Evolutionary conservation across 331 rosid genomes (phyloP).

Genomic region (Ulmus americana): DNA sequence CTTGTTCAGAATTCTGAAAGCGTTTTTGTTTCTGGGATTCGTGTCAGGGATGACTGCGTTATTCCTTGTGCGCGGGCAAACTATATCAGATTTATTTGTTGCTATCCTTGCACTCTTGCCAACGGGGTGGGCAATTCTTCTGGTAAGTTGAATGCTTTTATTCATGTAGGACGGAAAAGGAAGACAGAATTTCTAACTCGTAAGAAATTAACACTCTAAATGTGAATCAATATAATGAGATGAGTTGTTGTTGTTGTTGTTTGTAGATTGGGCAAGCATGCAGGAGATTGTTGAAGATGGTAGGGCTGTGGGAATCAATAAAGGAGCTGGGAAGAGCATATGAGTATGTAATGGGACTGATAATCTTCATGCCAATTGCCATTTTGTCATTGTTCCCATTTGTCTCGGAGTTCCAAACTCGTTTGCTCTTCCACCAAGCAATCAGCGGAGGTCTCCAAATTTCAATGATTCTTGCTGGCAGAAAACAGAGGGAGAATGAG

Average conservation of each 20-base stretch:
- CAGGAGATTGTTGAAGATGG: conserved; percentile 42
- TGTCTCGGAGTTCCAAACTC: too few species aligned
- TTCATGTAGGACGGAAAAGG: background rate
- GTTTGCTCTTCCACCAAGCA: too few species aligned
- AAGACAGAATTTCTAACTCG: background rate
- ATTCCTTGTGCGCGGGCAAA: conserved; percentile 63
- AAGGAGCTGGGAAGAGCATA: conserved; percentile 60
- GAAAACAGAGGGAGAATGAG: conserved; percentile 33
- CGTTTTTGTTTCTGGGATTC: conserved; percentile 75
- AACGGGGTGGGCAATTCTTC: conserved; percentile 77
- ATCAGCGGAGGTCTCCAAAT: too few species aligned
- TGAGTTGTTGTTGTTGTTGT: background rate
- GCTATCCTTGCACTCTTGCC: conserved; percentile 75
- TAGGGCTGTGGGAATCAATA: conserved; percentile 60
- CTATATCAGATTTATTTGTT: conserved; percentile 68
- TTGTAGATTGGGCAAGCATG: conserved; percentile 67
- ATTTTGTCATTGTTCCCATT: too few species aligned
- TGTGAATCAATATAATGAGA: too few species aligned
- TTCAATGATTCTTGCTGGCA: too few species aligned
- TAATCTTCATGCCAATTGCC: too few species aligned
- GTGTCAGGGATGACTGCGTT: conserved; percentile 66
- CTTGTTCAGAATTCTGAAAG: conserved; percentile 76
- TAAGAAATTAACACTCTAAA: too few species aligned
- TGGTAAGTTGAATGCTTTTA: conserved; percentile 35
- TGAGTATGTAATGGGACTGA: too few species aligned